These are phyloP conservation scores for Clitocybe nebularis DNA, from an alignment of 1,284 basidiomycete species.

Conservation along the genomic window DNA sequence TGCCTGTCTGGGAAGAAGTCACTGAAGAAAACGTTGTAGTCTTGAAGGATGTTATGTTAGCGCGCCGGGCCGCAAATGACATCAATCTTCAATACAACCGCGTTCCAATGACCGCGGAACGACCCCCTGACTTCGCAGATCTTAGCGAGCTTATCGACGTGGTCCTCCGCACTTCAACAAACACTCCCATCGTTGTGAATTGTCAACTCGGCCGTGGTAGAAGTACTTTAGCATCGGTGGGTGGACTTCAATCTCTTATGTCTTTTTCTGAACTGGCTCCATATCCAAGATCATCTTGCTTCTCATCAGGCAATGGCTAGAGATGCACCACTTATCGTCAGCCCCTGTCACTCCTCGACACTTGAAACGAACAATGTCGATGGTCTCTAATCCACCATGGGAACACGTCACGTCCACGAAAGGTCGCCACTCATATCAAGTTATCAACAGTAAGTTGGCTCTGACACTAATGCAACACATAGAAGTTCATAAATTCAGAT, in stretches of 20 bases:
- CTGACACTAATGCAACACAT: not conserved
- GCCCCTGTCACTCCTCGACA: constrained; percentile 34
- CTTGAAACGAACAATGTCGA: constrained; percentile 36
- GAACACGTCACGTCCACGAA: constrained; percentile 27
- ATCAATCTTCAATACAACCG: constrained; percentile 78
- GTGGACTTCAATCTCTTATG: constrained; percentile 19
- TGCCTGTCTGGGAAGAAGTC: constrained; percentile 95
- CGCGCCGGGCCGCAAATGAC: constrained; percentile 40
- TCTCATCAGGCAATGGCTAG: constrained; percentile 86
- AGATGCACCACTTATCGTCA: constrained; percentile 32
- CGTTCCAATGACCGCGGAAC: constrained; percentile 88
- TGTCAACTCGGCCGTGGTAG: constrained; percentile 96
- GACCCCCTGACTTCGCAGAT: constrained; percentile 67
- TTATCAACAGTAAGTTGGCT: constrained; percentile 67
- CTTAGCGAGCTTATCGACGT: constrained; percentile 78
- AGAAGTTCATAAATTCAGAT: constrained; percentile 43
- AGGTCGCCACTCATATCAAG: constrained; percentile 67
- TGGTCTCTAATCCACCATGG: constrained; percentile 28
- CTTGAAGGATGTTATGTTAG: constrained; percentile 87
- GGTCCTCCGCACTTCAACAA: constrained; percentile 69
- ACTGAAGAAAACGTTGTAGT: constrained; percentile 76
- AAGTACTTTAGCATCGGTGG: constrained; percentile 83
- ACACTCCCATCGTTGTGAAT: constrained; percentile 89
- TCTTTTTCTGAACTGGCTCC: not conserved
- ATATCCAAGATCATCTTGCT: constrained; percentile 71